Percentiles rank a stretch among this genome's conserved stretches.
phyloP scores from a whole-genome alignment of 139 green algal species.

The Chlamydomonas sphaeroides region DNA sequence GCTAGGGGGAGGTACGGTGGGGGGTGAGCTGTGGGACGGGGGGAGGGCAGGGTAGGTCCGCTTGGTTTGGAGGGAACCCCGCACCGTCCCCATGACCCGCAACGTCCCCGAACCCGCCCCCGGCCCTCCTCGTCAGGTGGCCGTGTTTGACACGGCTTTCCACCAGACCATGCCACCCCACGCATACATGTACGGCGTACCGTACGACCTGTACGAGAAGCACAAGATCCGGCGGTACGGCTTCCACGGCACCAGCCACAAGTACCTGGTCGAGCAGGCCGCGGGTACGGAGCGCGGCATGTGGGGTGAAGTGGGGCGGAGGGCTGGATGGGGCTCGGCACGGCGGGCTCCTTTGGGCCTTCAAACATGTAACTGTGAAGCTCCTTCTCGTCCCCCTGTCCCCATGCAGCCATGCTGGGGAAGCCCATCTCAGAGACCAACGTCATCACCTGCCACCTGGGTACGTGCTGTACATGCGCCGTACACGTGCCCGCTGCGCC shows the following conservation, averaged over 20 bases:
- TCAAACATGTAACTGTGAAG: no score
- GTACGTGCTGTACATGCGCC: constrained; percentile 38
- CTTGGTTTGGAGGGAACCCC: no score
- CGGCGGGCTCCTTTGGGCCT: no score
- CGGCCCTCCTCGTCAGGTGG: constrained; percentile 86
- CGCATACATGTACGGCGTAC: constrained; percentile 89
- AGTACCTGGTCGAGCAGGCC: constrained; percentile 74
- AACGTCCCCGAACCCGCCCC: no score
- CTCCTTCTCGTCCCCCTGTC: not conserved
- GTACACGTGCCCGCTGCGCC: no score
- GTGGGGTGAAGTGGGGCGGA: no score
- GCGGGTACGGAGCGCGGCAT: constrained; percentile 20
- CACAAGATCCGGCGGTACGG: constrained; percentile 74
- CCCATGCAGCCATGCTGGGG: constrained; percentile 53
- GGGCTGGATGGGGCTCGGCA: no score
- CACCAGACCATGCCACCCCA: constrained; percentile 86
- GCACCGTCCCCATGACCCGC: no score
- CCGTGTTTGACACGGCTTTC: constrained; percentile 95
- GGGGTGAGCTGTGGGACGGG: not conserved
- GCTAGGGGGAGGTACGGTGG: not conserved
- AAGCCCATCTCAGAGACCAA: constrained; percentile 74
- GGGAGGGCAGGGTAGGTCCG: no score
- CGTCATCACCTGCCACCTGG: constrained; percentile 85
- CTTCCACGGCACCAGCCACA: constrained; percentile 91
- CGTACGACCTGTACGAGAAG: constrained; percentile 79